These are phyloP conservation scores for Dactylellina leptospora DNA, from an alignment of 2,329 filamentous ascomycete species.

Conservation along the genomic window DNA sequence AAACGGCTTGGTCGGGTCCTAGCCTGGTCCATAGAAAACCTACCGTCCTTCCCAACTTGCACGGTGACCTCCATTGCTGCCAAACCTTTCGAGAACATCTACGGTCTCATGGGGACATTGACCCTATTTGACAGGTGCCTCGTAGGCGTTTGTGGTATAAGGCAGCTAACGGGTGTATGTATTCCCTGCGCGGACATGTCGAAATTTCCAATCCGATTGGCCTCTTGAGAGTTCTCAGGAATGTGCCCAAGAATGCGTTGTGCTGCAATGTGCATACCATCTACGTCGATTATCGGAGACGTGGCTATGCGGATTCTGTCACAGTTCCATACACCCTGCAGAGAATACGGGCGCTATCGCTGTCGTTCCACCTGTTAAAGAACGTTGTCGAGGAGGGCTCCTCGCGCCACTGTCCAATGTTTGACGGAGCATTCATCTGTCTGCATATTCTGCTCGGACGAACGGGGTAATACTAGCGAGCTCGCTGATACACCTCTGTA, in stretches of 20 bases:
- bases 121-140: slow-evolving; percentile 38
- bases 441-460: background rate
- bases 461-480: background rate
- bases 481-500: slow-evolving; percentile 30
- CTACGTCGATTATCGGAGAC: slow-evolving; percentile 1
- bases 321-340: no score
- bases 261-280: background rate
- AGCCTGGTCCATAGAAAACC: slow-evolving; percentile 16
- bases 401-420: slow-evolving; percentile 26
- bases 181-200: slow-evolving; percentile 4
- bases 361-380: no score
- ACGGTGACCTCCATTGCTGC: slow-evolving; percentile 3
- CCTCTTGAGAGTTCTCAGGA: background rate
- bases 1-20: slow-evolving; percentile 40
- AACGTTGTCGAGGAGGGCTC: no score
- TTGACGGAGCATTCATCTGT: slow-evolving; percentile 18
- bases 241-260: background rate
- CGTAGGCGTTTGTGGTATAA: slow-evolving; percentile 9
- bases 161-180: slow-evolving; percentile 7
- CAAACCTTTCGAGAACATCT: slow-evolving; percentile 45
- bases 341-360: no score
- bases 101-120: slow-evolving; percentile 25
- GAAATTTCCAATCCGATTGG: slow-evolving; percentile 13
- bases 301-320: no score
- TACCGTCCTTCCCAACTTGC: slow-evolving; percentile 50